These are phyloP conservation scores for Trichophyton equinum DNA, from an alignment of 2,329 filamentous ascomycete species.

Conservation along the genomic window DNA sequence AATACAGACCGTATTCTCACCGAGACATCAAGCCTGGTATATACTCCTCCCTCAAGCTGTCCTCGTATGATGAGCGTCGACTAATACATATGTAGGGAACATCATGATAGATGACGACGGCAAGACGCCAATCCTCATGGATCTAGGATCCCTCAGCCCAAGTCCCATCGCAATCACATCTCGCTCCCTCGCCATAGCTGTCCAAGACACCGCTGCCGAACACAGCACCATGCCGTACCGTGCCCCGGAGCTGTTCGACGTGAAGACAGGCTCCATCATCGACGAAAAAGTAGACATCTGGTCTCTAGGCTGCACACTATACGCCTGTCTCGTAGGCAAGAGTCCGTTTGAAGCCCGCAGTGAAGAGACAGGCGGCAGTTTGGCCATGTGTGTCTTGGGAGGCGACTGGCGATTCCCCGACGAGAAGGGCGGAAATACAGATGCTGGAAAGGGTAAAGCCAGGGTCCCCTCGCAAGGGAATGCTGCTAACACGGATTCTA, in stretches of 20 bases:
- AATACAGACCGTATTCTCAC: conserved; percentile 73
- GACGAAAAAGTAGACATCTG: conserved; percentile 98
- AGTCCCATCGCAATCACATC: conserved; percentile 83
- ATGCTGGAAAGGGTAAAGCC: conserved; percentile 37
- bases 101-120: conserved; percentile 97
- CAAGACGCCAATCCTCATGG: conserved; percentile 84
- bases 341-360: conserved; percentile 91
- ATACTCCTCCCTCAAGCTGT: conserved; percentile 16
- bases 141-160: conserved; percentile 79
- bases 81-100: conserved; percentile 47
- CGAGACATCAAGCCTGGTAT: conserved; percentile 92
- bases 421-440: conserved; percentile 52
- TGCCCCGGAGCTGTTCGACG: conserved; percentile 93
- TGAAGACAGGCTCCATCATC: conserved; percentile 80
- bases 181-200: conserved; percentile 75
- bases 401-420: conserved; percentile 97
- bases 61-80: background rate
- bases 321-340: conserved; percentile 91
- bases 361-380: conserved; percentile 86
- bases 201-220: conserved; percentile 89
- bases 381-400: conserved; percentile 83
- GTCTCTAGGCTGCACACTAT: conserved; percentile 94
- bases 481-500: conserved; percentile 13
- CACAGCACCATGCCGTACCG: conserved; percentile 98
- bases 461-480: conserved; percentile 17